Evolutionary conservation across 1,284 basidiomycete genomes (phyloP).

Genomic region (Ustilago shanxiensis): DNA sequence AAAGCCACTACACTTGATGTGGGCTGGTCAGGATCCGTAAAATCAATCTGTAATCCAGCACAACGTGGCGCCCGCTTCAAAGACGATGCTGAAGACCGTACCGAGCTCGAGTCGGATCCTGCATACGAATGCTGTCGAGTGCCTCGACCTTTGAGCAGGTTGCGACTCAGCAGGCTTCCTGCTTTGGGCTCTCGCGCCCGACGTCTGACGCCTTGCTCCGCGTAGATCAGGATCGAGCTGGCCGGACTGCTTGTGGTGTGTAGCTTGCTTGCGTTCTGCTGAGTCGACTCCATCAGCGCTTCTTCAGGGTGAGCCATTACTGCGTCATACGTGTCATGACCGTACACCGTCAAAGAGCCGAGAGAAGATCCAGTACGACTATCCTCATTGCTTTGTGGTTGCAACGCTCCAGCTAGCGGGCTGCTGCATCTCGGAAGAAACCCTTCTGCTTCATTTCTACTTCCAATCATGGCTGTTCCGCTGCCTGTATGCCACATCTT

Average conservation of each 20-base stretch:
- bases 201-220: slow-evolving; percentile 9
- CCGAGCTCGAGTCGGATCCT: slow-evolving; percentile 40
- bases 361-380: slow-evolving; percentile 40
- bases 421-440: slow-evolving; percentile 28
- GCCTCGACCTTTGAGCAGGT: slow-evolving; percentile 27
- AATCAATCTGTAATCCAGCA: slow-evolving; percentile 37
- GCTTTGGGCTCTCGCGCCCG: slow-evolving; percentile 38
- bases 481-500: slow-evolving; percentile 12
- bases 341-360: slow-evolving; percentile 32
- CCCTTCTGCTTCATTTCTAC: neutral
- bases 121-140: slow-evolving; percentile 21
- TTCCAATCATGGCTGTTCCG: neutral
- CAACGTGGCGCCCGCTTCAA: slow-evolving; percentile 37
- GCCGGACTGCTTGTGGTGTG: neutral
- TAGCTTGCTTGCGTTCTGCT: neutral
- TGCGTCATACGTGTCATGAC: slow-evolving; percentile 24
- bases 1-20: too few species aligned
- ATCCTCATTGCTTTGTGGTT: slow-evolving; percentile 8
- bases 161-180: slow-evolving; percentile 35
- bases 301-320: neutral
- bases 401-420: neutral
- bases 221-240: neutral
- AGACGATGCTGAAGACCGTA: slow-evolving; percentile 19
- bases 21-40: slow-evolving; percentile 21
- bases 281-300: neutral